Conservation (phyloP, 2,329 filamentous ascomycete species). For the Aspergillus pseudoterreus region DNA sequence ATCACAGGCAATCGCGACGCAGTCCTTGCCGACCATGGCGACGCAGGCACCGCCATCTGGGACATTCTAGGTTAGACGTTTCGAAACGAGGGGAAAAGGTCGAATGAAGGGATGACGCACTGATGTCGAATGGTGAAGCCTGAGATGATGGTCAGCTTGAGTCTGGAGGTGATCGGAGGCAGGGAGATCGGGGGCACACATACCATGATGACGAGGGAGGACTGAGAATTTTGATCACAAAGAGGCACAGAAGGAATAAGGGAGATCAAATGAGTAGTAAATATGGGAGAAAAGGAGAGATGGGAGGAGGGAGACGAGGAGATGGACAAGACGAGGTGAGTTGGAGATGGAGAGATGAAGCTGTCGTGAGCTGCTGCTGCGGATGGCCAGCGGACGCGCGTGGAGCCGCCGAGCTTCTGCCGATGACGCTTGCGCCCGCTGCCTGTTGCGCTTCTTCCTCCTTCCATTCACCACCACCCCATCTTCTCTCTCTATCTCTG, state of each 20-base stretch:
- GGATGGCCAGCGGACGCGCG: constrained; percentile 9
- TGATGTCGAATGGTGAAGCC: constrained; percentile 94
- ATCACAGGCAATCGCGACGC: constrained; percentile 98
- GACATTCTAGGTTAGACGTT: neutral
- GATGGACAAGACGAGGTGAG: constrained; percentile 2
- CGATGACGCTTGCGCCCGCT: constrained; percentile 26
- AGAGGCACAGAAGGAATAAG: constrained; percentile 2
- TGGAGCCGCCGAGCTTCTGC: constrained; percentile 23
- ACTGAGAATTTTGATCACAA: constrained; percentile 11
- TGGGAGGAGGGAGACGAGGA: constrained; percentile 13
- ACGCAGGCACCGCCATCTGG: constrained; percentile 86
- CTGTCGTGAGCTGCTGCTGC: constrained; percentile 15
- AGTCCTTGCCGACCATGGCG: constrained; percentile 99
- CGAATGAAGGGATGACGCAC: constrained; percentile 50
- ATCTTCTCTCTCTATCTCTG: neutral
- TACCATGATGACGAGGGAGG: constrained; percentile 28
- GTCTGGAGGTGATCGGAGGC: constrained; percentile 10
- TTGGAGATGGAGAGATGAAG: constrained; percentile 21
- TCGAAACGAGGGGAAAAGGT: constrained; percentile 3
- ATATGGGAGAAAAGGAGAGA: constrained; percentile 6
- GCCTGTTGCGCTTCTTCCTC: constrained; percentile 16
- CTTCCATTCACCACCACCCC: constrained; percentile 12
- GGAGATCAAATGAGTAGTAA: neutral
- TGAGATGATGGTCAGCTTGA: constrained; percentile 44
- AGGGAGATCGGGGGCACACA: constrained; percentile 9